Evolutionary conservation across 2,329 filamentous ascomycete species (phyloP).

Genomic region (Neonectria neomacrospora): DNA sequence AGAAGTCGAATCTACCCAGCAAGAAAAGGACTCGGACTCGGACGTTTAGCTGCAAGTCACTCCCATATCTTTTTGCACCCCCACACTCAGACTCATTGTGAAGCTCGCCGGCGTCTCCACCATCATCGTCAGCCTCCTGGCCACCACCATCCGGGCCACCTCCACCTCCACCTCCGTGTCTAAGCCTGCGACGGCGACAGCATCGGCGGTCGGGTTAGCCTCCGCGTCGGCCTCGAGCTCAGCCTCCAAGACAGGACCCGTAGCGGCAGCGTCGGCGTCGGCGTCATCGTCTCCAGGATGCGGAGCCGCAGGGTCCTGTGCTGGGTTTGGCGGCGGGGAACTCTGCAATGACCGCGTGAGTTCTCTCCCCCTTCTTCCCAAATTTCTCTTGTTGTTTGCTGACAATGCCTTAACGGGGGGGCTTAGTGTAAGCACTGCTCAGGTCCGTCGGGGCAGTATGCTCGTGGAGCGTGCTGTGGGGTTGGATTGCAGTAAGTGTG

Average conservation of each 20-base stretch:
- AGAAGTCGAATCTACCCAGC: not conserved
- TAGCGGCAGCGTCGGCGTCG: not conserved
- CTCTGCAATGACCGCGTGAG: slow-evolving; percentile 19
- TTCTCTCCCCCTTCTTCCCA: not conserved
- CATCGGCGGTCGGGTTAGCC: not conserved
- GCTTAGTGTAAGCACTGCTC: slow-evolving; percentile 15
- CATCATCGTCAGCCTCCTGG: not conserved
- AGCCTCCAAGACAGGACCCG: not conserved
- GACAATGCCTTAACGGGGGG: not conserved
- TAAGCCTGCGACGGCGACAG: no score
- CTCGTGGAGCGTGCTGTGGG: slow-evolving; percentile 16
- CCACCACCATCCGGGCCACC: not conserved
- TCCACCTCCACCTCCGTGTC: not conserved
- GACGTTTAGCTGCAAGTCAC: not conserved
- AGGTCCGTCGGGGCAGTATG: slow-evolving; percentile 3
- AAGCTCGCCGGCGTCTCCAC: not conserved
- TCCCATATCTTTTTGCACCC: not conserved
- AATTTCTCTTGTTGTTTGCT: no score
- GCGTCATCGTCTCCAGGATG: slow-evolving; percentile 4
- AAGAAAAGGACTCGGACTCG: not conserved
- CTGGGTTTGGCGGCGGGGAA: slow-evolving; percentile 3
- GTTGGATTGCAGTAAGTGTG: slow-evolving; percentile 12
- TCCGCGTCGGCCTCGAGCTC: not conserved
- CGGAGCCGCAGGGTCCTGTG: slow-evolving; percentile 13
- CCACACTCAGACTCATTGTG: not conserved